Base-by-base conservation (phyloP, 345 rosid genomes). In the Combretum micranthum region DNA sequence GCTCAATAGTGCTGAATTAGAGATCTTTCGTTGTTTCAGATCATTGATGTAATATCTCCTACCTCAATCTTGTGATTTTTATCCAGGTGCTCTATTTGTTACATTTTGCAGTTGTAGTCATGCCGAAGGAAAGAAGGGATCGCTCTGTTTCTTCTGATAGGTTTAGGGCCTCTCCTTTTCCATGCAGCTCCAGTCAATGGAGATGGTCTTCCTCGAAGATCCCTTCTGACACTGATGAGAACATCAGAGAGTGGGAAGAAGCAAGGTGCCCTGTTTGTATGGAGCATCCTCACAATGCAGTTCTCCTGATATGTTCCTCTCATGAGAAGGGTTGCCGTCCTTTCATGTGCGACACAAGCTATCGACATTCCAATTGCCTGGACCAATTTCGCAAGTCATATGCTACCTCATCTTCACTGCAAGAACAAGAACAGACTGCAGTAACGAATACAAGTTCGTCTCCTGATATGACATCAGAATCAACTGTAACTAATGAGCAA, bases 281-380 rank as follows among this genome's bases (percentile, higher is more conserved):
- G 90, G 99, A 93, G 60, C 99, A 87, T 79, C 99, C 99, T 49
- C 99, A 93, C 69, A 93, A 93, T 69, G 96, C 96, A 15, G 78
- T 93, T 65, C 95, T 93, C 61, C 94, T 93, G 22, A 57, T 89
- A 54, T 93, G 99, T 58, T 71, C 99, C 57, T 89, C 99, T 26
- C 84, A 89, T 61, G 95, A 85, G 22, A 93, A 83, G 53, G 99
- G 99, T 16, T 93, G 99, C 47, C 92, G 86, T 13, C 97, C 97
- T 20, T 93, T 77, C 80, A 93, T 89, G 97, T 93, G 99, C 39
- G 96, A 93, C 62, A 93, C 99, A 42, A 93, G 99, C 72, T 85
- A 87, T 64, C 87, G 99, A 11, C 99, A 89, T 71, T 89, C 99
- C 0, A 93, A 93, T 68, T 93, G 99, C 63, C 79, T 93, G 17